phyloP scores from a whole-genome alignment of 345 rosid species.

The Lumnitzera racemosa region DNA sequence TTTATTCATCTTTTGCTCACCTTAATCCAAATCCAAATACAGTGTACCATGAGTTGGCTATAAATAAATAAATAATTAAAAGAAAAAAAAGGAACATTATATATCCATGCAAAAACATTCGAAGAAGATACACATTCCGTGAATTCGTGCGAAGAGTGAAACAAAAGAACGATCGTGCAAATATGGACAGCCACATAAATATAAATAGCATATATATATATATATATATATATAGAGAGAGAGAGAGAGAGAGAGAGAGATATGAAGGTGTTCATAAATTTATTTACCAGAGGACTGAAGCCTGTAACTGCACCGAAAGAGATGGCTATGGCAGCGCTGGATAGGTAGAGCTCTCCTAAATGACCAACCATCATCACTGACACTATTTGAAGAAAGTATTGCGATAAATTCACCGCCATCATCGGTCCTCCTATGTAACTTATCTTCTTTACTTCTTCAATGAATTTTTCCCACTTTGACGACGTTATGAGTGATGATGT shows the following conservation, averaged over 20 bases:
- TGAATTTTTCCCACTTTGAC: background rate
- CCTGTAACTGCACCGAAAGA: conserved; percentile 35
- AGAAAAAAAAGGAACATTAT: no score
- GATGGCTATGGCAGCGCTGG: conserved; percentile 36
- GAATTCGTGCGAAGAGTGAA: background rate
- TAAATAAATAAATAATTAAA: no score
- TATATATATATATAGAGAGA: background rate
- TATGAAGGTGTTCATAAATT: background rate
- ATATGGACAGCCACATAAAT: no score
- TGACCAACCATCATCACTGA: conserved; percentile 44
- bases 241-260: background rate
- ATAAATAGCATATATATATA: background rate
- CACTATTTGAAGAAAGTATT: conserved; percentile 23
- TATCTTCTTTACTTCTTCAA: conserved; percentile 21
- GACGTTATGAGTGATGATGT: background rate
- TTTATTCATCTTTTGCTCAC: no score
- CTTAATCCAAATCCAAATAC: no score
- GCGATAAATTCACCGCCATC: conserved; percentile 32
- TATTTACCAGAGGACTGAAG: conserved; percentile 25
- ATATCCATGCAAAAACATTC: no score
- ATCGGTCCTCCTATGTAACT: conserved; percentile 30
- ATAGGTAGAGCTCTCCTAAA: conserved; percentile 32
- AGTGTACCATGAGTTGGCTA: no score
- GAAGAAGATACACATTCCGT: no score
- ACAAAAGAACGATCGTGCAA: no score